phyloP scores from a whole-genome alignment of 495 filamentous ascomycete species.

The Podospora conica region DNA sequence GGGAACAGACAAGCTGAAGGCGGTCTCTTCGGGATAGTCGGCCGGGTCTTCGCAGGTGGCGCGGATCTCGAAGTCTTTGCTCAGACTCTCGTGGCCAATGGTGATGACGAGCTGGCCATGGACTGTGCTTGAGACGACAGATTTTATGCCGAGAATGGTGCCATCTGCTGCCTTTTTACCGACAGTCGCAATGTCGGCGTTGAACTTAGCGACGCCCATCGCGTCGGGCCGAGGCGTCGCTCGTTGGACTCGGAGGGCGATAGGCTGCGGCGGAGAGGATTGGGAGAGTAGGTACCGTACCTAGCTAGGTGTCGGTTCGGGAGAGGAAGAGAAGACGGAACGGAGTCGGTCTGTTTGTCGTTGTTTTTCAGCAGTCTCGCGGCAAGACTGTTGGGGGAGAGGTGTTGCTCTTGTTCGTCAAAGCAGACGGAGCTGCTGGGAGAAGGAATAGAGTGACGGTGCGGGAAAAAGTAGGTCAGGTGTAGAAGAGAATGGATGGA shows the following conservation, averaged over 20 bases:
- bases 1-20: constrained; percentile 54
- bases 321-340: not conserved
- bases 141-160: constrained; percentile 16
- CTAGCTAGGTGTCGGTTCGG: no score
- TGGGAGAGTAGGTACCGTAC: not conserved
- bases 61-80: constrained; percentile 17
- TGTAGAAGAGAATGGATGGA: not conserved
- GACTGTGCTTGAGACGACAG: constrained; percentile 14
- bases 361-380: not conserved
- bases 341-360: not conserved
- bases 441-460: not conserved
- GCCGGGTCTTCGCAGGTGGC: constrained; percentile 40
- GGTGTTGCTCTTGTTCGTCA: not conserved
- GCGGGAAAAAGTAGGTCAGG: not conserved
- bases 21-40: constrained; percentile 60
- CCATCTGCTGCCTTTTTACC: constrained; percentile 23
- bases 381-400: not conserved
- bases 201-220: constrained; percentile 33
- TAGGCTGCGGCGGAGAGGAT: not conserved
- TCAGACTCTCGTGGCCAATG: constrained; percentile 18
- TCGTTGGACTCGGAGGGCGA: not conserved
- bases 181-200: constrained; percentile 25
- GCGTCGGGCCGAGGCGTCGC: not conserved
- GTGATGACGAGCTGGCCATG: constrained; percentile 29
- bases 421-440: not conserved